These are phyloP conservation scores for Pyrus pyrifolia DNA, from an alignment of 306 rosid genomes.

Conservation along the genomic window DNA sequence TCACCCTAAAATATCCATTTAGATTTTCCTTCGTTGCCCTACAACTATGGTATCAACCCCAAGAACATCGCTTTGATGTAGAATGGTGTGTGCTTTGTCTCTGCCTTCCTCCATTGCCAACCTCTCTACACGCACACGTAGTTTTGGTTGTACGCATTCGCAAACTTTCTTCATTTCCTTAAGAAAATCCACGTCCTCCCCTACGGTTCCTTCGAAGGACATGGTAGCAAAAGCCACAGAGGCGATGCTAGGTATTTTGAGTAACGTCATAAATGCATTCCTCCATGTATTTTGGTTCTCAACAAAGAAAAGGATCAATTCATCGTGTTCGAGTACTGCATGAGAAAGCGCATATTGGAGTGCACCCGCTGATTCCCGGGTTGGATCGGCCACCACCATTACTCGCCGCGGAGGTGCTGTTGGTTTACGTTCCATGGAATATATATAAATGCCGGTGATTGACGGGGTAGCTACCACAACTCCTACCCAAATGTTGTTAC, in stretches of 20 bases:
- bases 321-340: slow-evolving; percentile 54
- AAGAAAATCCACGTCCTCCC: slow-evolving; percentile 35
- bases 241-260: slow-evolving; percentile 39
- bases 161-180: slow-evolving; percentile 56
- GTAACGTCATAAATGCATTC: slow-evolving; percentile 37
- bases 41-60: slow-evolving; percentile 48
- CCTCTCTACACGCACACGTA: slow-evolving; percentile 25
- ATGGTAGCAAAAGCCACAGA: background rate
- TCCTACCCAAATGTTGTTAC: slow-evolving; percentile 4
- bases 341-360: slow-evolving; percentile 62
- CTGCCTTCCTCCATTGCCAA: slow-evolving; percentile 38
- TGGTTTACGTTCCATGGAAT: slow-evolving; percentile 26
- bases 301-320: slow-evolving; percentile 52
- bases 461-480: background rate
- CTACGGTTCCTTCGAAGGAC: background rate
- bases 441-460: background rate
- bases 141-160: slow-evolving; percentile 29
- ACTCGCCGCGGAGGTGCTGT: slow-evolving; percentile 26
- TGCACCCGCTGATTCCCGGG: slow-evolving; percentile 58
- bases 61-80: slow-evolving; percentile 26
- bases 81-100: slow-evolving; percentile 46
- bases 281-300: slow-evolving; percentile 45
- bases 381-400: slow-evolving; percentile 67
- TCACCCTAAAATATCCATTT: slow-evolving; percentile 62
- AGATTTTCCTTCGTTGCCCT: slow-evolving; percentile 60